Base-by-base conservation (phyloP, 108 stramenopile species). In the Nannochloropsis gaditana region DNA sequence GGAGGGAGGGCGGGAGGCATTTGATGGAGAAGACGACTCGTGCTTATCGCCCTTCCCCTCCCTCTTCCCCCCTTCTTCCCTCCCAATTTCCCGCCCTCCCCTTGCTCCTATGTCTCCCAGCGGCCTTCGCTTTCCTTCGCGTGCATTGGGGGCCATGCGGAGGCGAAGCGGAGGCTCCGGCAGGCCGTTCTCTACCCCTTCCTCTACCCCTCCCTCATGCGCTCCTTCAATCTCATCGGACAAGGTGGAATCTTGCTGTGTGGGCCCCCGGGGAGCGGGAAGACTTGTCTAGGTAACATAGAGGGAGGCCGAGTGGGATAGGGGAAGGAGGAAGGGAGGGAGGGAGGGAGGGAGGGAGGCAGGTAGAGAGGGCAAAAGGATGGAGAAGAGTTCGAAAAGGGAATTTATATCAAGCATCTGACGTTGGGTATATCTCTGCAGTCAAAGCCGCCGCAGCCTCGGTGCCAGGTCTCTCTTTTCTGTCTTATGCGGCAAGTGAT, bases 211-310 rank as follows among this genome's bases (percentile, higher is more conserved):
- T 79, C 79, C 9, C 79, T 83, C 45, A 45, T 87, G 79, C 82
- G 50, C 2, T 43, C 82, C 11, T 82, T 86, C 50, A 45, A 59
- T 11, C 79, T 86, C 3, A 83, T 59, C 44, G 82, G 81, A 9
- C 86, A 81, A 0, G 59, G 86, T 17, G 86, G 86, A 1, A 80
- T 87, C 21, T 79, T 87, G 41, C 83, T 87, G 15, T 87, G 83
- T 43, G 86, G 86, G 1, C 86, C 86, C 2, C 86, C 86, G 5
- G 86, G 86, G 21, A 83, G 86, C 83, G 83, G 86, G 43, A 87
- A 87, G 45, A 87, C 86, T 1, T 84, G 83, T 2, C 79, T 87
- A 9, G 86, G 83, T 43, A 42, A 80, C 17, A 79, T 80, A 41
- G 83, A 82, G 41, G 86, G 82, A 50, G 47, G 47, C 10, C 10